Percentiles rank a stretch among this genome's conserved stretches.
phyloP scores from a whole-genome alignment of 1,139 yeast genomes.

The Candida sp. region DNA sequence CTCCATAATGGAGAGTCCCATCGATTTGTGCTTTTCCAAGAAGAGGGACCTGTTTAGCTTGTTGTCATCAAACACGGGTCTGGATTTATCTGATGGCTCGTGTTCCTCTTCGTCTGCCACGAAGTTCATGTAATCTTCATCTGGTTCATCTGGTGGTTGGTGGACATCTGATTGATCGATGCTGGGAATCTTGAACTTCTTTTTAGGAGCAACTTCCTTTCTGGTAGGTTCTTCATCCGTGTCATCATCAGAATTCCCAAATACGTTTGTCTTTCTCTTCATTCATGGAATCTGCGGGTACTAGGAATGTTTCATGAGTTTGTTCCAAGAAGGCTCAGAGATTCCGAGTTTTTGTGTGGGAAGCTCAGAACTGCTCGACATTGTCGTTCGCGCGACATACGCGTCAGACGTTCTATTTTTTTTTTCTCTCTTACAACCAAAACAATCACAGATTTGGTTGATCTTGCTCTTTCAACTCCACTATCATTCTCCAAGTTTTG shows the following conservation, averaged over 20 bases:
- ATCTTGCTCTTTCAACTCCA: background rate
- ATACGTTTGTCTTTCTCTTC: slow-evolving; percentile 7
- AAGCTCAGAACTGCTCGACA: too few relatives aligned
- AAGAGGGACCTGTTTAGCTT: slow-evolving; percentile 16
- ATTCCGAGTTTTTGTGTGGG: too few relatives aligned
- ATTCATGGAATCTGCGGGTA: background rate
- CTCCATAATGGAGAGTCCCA: slow-evolving; percentile 56
- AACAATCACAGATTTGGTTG: background rate
- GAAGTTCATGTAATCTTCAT: slow-evolving; percentile 7
- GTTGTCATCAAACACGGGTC: background rate
- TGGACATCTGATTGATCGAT: background rate
- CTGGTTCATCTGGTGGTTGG: background rate
- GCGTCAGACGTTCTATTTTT: background rate
- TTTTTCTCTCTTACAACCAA: background rate
- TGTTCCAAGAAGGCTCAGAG: background rate
- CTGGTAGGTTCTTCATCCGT: background rate
- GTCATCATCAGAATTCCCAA: slow-evolving; percentile 5
- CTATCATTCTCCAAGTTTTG: background rate
- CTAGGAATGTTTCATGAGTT: too few relatives aligned
- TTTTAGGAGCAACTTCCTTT: slow-evolving; percentile 5
- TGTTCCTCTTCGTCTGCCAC: background rate
- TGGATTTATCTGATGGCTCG: background rate
- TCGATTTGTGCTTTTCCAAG: slow-evolving; percentile 21
- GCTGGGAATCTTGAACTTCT: slow-evolving; percentile 10
- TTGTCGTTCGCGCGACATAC: slow-evolving; percentile 1